phyloP scores from a whole-genome alignment of 257 asterid genomes.

The Nicotiana obtusifolia region DNA sequence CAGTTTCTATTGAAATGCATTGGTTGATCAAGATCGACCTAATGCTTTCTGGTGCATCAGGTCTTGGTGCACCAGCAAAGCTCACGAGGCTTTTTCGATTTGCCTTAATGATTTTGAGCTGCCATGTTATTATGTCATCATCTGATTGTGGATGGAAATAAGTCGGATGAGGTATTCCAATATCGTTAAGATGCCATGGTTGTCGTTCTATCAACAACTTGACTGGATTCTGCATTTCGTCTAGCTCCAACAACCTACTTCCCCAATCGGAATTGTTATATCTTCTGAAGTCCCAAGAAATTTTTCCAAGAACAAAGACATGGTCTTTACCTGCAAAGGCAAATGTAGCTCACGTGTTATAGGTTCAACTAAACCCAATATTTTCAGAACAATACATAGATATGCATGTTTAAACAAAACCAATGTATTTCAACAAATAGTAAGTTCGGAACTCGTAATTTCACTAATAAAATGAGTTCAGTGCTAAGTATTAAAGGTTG shows the following conservation, averaged over 20 bases:
- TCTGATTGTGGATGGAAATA: constrained; percentile 63
- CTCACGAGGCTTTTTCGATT: constrained; percentile 30
- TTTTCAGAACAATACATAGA: not conserved
- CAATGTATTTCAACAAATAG: too few species aligned
- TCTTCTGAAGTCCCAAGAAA: constrained; percentile 68
- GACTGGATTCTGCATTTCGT: constrained; percentile 61
- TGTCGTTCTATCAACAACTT: constrained; percentile 61
- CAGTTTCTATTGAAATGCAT: constrained; percentile 18
- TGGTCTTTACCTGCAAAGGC: constrained; percentile 36
- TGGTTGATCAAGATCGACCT: constrained; percentile 46
- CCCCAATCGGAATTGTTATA: constrained; percentile 45
- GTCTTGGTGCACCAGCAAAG: constrained; percentile 67
- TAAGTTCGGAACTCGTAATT: not conserved
- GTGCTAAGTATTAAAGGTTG: not conserved
- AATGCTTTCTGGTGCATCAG: constrained; percentile 34
- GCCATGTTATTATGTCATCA: constrained; percentile 51
- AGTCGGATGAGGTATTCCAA: constrained; percentile 71
- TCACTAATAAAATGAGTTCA: not conserved
- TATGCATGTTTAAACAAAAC: too few species aligned
- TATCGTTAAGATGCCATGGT: constrained; percentile 59
- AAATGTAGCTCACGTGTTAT: not conserved
- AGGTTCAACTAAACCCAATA: not conserved
- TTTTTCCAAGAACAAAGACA: constrained; percentile 58
- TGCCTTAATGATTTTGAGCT: constrained; percentile 26
- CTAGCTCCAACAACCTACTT: constrained; percentile 45